phyloP scores from a whole-genome alignment of 768 basidiomycete genomes.

The Boletus vermiculosoides region DNA sequence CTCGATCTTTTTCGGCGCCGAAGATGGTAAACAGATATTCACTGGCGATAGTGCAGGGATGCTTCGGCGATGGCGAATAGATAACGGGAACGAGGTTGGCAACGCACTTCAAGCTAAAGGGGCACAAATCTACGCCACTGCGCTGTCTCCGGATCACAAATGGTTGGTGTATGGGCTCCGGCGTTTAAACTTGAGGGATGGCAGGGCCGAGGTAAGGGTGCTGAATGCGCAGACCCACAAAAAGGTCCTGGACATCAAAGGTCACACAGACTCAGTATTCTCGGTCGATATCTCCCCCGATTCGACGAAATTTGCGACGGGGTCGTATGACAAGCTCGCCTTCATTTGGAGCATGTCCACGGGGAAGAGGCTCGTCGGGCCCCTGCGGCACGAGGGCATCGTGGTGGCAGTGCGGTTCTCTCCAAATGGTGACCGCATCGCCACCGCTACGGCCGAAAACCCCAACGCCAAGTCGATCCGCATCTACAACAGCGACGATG shows the following conservation, averaged over 20 bases:
- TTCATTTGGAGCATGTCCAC: not conserved
- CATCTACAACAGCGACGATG: not conserved
- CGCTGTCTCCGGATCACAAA: not conserved
- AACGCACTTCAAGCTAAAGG: not conserved
- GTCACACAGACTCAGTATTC: not conserved
- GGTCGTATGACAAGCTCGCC: not conserved
- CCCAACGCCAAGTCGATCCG: not conserved
- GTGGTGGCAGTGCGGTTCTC: not conserved
- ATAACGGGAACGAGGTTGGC: not conserved
- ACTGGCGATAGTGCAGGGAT: not conserved
- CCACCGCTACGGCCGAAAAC: not conserved
- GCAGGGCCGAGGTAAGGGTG: not conserved
- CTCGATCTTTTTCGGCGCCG: not conserved
- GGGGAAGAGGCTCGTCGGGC: not conserved
- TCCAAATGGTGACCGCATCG: not conserved
- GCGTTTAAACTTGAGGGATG: too few relatives aligned
- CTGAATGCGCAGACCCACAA: not conserved
- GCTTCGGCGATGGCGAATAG: not conserved
- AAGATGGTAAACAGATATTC: not conserved
- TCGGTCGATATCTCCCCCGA: not conserved
- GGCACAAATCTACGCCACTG: not conserved
- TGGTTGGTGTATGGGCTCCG: not conserved
- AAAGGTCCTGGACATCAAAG: not conserved
- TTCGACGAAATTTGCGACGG: not conserved
- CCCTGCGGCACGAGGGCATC: not conserved